Base-by-base conservation (phyloP, 2,329 filamentous ascomycete species). In the Aspergillus sergii region DNA sequence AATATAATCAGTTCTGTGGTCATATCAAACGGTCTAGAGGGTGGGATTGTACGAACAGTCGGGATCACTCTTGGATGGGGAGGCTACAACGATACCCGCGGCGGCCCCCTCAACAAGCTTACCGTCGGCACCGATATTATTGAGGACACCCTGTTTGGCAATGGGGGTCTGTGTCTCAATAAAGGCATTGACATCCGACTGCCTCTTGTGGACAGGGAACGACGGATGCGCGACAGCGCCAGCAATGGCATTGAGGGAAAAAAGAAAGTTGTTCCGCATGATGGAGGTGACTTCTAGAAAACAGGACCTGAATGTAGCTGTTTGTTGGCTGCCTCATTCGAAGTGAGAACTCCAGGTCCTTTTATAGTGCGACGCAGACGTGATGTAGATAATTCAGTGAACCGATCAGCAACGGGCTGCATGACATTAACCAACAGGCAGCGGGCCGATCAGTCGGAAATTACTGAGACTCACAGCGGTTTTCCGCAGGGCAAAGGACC, bases 81-180 rank as follows among this genome's bases (percentile, higher is more conserved):
- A 85, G 2, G 85, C 85, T 60, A 87, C 75, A 3, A 87, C 80
- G 58, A 84, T 78, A 41, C 85, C 84, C 4, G 82, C 73, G 30
- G 73, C 75, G 10, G 83, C 84, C 23, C 84, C 84, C 21, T 75
- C 65, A 14, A 79, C 83, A 4, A 65, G 57, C 6, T 54, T 48
- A 6, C 69, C 68, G n/a, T 66, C 60, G 6, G 63, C 59, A 7
- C 67, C 68, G 32, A 70, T 67, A 34, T 70, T 70, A 53, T 65
- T 58, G 9, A 65, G 59, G 3, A 67, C 54, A 0, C 64, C 64
- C 39, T 64, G 57, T 34, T 62, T 57, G 19, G 65, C 61, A 10
- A 65, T 59, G 1, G 63, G 32, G 16, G 59, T 64, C 26, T 67
- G 51, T 11, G 45, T 62, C 39, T 60, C 43, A 26, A 67, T 61